phyloP scores from a whole-genome alignment of 2,329 filamentous ascomycete genomes.

The Pleoardoris graminearum region DNA sequence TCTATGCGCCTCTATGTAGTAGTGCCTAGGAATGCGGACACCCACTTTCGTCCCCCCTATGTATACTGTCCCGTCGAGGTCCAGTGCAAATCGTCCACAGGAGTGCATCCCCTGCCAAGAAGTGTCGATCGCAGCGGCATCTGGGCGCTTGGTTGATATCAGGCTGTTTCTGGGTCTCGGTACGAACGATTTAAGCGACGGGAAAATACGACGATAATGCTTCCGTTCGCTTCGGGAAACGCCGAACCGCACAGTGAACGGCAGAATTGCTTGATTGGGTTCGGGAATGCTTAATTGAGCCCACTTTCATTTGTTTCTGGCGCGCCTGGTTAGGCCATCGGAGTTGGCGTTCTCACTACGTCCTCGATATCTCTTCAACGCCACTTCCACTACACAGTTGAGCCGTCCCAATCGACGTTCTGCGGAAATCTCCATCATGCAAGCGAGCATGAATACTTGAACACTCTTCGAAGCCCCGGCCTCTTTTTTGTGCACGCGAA shows the following conservation, averaged over 20 bases:
- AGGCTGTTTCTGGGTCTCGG: constrained; percentile 14
- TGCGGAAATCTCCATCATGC: too few relatives aligned
- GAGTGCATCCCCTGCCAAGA: constrained; percentile 14
- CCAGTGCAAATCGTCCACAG: constrained; percentile 14
- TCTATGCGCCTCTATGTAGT: neutral
- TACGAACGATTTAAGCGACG: constrained; percentile 2
- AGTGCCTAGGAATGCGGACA: neutral
- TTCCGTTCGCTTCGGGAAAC: constrained; percentile 5
- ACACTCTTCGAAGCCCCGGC: too few relatives aligned
- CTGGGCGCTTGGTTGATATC: constrained; percentile 18
- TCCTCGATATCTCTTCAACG: too few relatives aligned
- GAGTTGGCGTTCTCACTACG: too few relatives aligned
- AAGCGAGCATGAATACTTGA: too few relatives aligned
- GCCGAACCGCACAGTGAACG: neutral
- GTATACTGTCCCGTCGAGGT: neutral
- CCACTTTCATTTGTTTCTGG: neutral
- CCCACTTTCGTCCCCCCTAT: neutral
- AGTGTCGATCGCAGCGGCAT: constrained; percentile 10
- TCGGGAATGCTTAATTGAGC: neutral
- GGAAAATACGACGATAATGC: constrained; percentile 7
- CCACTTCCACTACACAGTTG: too few relatives aligned
- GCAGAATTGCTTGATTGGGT: neutral
- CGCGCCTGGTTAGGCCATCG: too few relatives aligned
- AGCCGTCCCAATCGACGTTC: too few relatives aligned
- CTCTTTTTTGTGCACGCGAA: too few relatives aligned